Evolutionary conservation across 1,284 basidiomycete species (phyloP).

Genomic region (Sutorius eximius): DNA sequence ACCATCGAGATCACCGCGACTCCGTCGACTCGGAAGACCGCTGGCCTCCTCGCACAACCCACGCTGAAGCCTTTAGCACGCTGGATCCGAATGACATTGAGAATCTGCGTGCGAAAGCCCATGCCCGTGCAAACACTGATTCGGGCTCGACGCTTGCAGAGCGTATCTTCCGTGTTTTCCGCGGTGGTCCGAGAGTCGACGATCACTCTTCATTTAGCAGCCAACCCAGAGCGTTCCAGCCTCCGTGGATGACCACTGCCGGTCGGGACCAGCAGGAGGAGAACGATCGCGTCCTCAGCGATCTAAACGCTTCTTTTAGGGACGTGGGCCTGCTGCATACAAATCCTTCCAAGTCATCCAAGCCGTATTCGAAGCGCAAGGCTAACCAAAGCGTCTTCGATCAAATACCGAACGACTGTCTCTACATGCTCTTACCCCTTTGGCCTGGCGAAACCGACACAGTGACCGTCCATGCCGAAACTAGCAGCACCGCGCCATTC

Average conservation of each 20-base stretch:
- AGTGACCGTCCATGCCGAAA: constrained; percentile 29
- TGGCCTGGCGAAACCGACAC: constrained; percentile 75
- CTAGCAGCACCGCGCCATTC: constrained; percentile 38
- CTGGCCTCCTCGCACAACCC: constrained; percentile 56
- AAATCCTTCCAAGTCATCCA: constrained; percentile 38
- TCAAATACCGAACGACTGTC: constrained; percentile 60
- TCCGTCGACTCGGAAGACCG: constrained; percentile 35
- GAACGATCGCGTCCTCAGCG: constrained; percentile 63
- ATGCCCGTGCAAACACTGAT: constrained; percentile 20
- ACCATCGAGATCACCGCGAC: constrained; percentile 28
- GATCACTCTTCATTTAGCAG: constrained; percentile 26
- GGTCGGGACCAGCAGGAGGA: constrained; percentile 64
- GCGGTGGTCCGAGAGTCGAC: constrained; percentile 20
- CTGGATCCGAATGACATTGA: constrained; percentile 61
- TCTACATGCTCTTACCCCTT: constrained; percentile 80
- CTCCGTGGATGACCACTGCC: constrained; percentile 69
- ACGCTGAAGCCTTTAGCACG: constrained; percentile 72
- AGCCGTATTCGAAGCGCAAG: constrained; percentile 23
- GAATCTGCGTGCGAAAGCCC: constrained; percentile 40
- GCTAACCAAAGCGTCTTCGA: constrained; percentile 52
- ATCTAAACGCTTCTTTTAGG: constrained; percentile 71
- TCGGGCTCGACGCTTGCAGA: constrained; percentile 21
- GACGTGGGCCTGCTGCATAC: constrained; percentile 75
- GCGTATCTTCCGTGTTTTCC: constrained; percentile 28
- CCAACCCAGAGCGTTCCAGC: constrained; percentile 47